Evolutionary conservation across 257 asterid species (phyloP).

Genomic region (Thymus mandschuricus): DNA sequence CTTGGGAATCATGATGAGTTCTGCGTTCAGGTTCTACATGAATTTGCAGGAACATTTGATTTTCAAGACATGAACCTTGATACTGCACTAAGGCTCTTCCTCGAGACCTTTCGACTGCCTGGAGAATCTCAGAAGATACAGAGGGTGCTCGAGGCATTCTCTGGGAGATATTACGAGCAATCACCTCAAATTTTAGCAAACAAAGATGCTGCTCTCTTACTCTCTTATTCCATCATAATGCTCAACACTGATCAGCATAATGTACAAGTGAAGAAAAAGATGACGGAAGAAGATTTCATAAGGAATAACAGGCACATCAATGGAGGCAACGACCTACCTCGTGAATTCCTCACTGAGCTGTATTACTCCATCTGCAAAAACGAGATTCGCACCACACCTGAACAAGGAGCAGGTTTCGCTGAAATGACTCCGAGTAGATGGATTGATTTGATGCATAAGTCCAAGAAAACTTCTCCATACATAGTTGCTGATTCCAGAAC

Average conservation of each 20-base stretch:
- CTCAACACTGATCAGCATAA: conserved; percentile 95
- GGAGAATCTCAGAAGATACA: conserved; percentile 99
- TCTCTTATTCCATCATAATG: conserved; percentile 91
- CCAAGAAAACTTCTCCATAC: conserved; percentile 74
- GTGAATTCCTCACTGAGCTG: conserved; percentile 82
- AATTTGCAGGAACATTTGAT: conserved; percentile 93
- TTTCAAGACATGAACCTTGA: conserved; percentile 94
- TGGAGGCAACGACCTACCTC: conserved; percentile 93
- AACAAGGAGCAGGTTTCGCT: conserved; percentile 86
- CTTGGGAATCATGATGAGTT: conserved; percentile 98
- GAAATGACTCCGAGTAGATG: conserved; percentile 97
- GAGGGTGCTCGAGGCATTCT: conserved; percentile 96
- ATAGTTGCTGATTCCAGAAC: conserved; percentile 82
- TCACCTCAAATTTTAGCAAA: conserved; percentile 85
- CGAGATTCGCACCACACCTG: conserved; percentile 95
- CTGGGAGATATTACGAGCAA: conserved; percentile 94
- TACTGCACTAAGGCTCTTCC: conserved; percentile 84
- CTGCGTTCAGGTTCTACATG: conserved; percentile 96
- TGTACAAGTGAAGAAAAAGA: conserved; percentile 92
- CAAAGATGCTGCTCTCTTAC: conserved; percentile 89
- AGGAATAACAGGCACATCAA: conserved; percentile 89
- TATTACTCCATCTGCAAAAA: conserved; percentile 89
- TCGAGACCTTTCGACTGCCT: conserved; percentile 94
- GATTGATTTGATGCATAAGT: conserved; percentile 93
- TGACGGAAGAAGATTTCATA: conserved; percentile 98